These are phyloP conservation scores for Candida albicans DNA, from an alignment of 1,139 yeast genomes.

Conservation along the genomic window DNA sequence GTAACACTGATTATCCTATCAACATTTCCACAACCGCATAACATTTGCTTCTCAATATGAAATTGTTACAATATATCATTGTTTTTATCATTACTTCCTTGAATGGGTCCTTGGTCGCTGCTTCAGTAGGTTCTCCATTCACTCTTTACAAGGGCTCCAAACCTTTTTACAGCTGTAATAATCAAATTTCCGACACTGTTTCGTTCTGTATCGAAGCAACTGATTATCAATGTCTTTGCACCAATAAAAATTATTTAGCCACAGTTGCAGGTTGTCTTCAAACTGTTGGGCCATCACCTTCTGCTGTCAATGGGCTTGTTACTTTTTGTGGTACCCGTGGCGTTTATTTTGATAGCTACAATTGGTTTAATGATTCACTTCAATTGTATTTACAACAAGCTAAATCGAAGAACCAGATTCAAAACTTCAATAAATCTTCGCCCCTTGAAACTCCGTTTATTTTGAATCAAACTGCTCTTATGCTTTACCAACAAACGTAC, in stretches of 20 bases:
- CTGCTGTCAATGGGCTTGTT: conserved; percentile 21
- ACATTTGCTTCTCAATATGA: no score
- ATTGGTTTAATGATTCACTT: conserved; percentile 7
- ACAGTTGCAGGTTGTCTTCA: conserved; percentile 11
- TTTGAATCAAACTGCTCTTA: conserved; percentile 17
- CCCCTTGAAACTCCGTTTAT: conserved; percentile 24
- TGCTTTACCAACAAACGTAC: conserved; percentile 22
- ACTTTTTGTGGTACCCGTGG: conserved; percentile 23
- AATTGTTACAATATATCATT: no score
- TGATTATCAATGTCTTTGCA: conserved; percentile 10
- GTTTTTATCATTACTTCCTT: no score
- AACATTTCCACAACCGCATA: no score
- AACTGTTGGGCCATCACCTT: conserved; percentile 20
- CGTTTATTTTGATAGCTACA: not conserved
- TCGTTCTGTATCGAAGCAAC: conserved; percentile 5
- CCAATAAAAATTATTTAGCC: conserved; percentile 5
- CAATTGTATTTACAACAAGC: conserved; percentile 4
- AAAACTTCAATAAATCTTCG: conserved; percentile 20
- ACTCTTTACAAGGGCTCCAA: conserved; percentile 11
- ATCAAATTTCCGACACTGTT: conserved; percentile 6
- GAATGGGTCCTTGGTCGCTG: not conserved
- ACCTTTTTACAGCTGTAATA: conserved; percentile 11
- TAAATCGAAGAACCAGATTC: conserved; percentile 22
- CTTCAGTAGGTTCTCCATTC: conserved; percentile 13
- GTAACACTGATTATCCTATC: no score